Percentiles rank a stretch among this genome's conserved stretches.
Conservation (phyloP, 768 basidiomycete genomes). For the Neoboletus magnificus region DNA sequence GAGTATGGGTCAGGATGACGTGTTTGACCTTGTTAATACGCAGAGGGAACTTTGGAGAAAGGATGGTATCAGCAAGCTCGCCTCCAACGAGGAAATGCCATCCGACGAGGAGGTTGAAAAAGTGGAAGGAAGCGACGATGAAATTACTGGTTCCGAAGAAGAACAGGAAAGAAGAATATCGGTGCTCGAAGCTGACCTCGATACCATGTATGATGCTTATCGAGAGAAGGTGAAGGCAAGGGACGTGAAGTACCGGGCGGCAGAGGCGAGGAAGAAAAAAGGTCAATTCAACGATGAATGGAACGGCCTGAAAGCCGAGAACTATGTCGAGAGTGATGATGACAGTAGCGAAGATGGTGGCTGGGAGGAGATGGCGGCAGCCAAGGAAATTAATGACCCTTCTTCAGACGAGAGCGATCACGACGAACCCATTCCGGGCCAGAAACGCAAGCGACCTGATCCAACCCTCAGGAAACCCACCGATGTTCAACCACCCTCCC, state of each 20-base stretch:
- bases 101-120: slow-evolving; percentile 38
- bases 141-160: slow-evolving; percentile 59
- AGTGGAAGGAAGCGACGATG: slow-evolving; percentile 34
- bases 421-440: slow-evolving; percentile 28
- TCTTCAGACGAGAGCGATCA: slow-evolving; percentile 55
- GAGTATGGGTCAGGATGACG: slow-evolving; percentile 73
- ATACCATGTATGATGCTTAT: slow-evolving; percentile 86
- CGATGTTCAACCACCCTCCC: slow-evolving; percentile 39
- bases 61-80: slow-evolving; percentile 38
- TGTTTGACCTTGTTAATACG: slow-evolving; percentile 78
- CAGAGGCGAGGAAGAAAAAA: slow-evolving; percentile 70
- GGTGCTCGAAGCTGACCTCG: slow-evolving; percentile 80
- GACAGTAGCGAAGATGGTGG: slow-evolving; percentile 52
- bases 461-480: slow-evolving; percentile 36
- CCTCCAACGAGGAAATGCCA: slow-evolving; percentile 42
- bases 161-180: slow-evolving; percentile 61
- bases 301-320: slow-evolving; percentile 62
- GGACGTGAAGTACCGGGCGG: slow-evolving; percentile 84
- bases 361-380: slow-evolving; percentile 62
- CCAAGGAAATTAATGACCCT: slow-evolving; percentile 47
- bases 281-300: slow-evolving; percentile 71
- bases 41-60: slow-evolving; percentile 45
- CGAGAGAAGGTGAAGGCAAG: slow-evolving; percentile 73
- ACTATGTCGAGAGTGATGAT: slow-evolving; percentile 37
- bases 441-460: slow-evolving; percentile 43